These are phyloP conservation scores for Mortierella sp. DNA, from an alignment of 371 early-diverging fungal genomes.

Conservation along the genomic window DNA sequence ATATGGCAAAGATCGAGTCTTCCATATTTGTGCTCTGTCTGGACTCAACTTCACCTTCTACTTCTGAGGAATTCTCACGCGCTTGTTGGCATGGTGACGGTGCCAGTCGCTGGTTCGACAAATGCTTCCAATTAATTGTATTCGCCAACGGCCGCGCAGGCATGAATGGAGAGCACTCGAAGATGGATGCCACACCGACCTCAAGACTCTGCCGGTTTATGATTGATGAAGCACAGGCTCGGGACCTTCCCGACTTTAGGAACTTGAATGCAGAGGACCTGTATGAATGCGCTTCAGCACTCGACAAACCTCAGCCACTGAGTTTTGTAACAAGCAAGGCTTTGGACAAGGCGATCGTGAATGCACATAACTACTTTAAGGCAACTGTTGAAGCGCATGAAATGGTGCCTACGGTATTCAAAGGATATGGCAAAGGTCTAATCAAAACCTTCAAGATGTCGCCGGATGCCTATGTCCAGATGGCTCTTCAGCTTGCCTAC, in stretches of 20 bases:
- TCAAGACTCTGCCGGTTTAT: slow-evolving; percentile 69
- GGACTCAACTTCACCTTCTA: slow-evolving; percentile 85
- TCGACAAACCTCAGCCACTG: slow-evolving; percentile 52
- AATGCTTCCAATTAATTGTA: slow-evolving; percentile 91
- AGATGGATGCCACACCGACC: slow-evolving; percentile 96
- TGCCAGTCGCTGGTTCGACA: slow-evolving; percentile 94
- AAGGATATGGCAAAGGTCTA: slow-evolving; percentile 88
- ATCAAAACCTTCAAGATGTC: slow-evolving; percentile 89
- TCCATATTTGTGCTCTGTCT: slow-evolving; percentile 90
- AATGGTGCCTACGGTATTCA: slow-evolving; percentile 82
- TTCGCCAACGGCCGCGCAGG: slow-evolving; percentile 96
- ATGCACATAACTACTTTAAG: slow-evolving; percentile 60
- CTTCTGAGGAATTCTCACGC: slow-evolving; percentile 84
- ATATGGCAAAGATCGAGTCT: slow-evolving; percentile 84
- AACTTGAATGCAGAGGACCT: slow-evolving; percentile 55
- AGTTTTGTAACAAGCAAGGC: slow-evolving; percentile 41
- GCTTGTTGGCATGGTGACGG: slow-evolving; percentile 96
- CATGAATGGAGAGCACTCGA: slow-evolving; percentile 94
- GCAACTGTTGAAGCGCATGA: slow-evolving; percentile 75
- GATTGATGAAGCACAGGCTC: slow-evolving; percentile 55
- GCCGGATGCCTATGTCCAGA: slow-evolving; percentile 94
- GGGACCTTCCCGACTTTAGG: slow-evolving; percentile 43
- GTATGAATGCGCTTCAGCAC: slow-evolving; percentile 54
- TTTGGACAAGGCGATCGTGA: slow-evolving; percentile 33
- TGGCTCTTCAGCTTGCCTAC: slow-evolving; percentile 95